Conservation (phyloP, 2,329 filamentous ascomycete species). For the Herpotrichia juniperi region DNA sequence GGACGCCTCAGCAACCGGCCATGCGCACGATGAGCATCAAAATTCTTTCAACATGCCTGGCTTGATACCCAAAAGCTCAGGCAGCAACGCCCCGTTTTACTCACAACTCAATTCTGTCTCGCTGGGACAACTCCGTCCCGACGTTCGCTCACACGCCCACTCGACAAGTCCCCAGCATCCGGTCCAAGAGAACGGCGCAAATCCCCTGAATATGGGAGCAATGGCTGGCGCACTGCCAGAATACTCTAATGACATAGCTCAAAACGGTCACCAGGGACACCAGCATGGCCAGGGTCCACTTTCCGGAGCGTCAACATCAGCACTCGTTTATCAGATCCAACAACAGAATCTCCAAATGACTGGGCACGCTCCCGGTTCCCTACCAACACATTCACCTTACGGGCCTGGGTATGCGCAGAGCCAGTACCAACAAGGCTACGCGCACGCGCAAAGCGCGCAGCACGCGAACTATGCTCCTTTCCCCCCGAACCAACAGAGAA, state of each 20-base stretch:
- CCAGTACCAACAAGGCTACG: slow-evolving; percentile 37
- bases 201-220: slow-evolving; percentile 43
- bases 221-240: slow-evolving; percentile 46
- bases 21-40: slow-evolving; percentile 34
- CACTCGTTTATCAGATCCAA: slow-evolving; percentile 48
- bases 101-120: slow-evolving; percentile 44
- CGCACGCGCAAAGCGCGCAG: slow-evolving; percentile 30
- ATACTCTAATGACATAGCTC: slow-evolving; percentile 29
- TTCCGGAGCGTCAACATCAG: slow-evolving; percentile 46
- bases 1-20: slow-evolving; percentile 35
- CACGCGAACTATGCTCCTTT: slow-evolving; percentile 30
- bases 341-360: slow-evolving; percentile 47
- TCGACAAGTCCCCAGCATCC: slow-evolving; percentile 26
- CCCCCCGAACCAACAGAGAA: slow-evolving; percentile 30
- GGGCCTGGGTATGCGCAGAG: slow-evolving; percentile 29
- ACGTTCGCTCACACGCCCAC: slow-evolving; percentile 34
- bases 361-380: slow-evolving; percentile 21
- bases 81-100: slow-evolving; percentile 41
- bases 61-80: slow-evolving; percentile 24
- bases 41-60: slow-evolving; percentile 14
- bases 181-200: slow-evolving; percentile 30
- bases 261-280: slow-evolving; percentile 23
- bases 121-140: slow-evolving; percentile 33
- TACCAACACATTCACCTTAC: slow-evolving; percentile 33
- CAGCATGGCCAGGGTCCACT: slow-evolving; percentile 38